Conservation (phyloP, 768 basidiomycete species). For the Serendipita sp. region DNA sequence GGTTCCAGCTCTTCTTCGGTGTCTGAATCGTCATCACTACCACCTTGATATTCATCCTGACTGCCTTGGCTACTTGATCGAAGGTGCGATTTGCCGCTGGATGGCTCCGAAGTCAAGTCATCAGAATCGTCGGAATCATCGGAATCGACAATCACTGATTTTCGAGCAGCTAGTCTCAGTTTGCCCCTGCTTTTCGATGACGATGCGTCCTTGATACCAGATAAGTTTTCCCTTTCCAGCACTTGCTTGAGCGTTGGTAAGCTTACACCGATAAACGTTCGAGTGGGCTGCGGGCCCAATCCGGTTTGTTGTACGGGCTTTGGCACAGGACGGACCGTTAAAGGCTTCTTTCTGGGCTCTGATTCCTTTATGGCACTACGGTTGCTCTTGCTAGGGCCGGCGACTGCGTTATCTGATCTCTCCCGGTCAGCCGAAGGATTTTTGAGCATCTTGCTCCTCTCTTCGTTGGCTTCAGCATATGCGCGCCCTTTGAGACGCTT, state of each 20-base stretch:
- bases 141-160: not conserved
- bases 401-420: too few species aligned
- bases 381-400: too few species aligned
- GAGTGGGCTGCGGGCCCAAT: too few species aligned
- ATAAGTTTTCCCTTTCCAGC: not conserved
- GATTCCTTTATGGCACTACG: too few species aligned
- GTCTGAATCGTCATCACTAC: not conserved
- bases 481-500: constrained; percentile 65
- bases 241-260: not conserved
- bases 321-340: too few species aligned
- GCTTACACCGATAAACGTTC: not conserved
- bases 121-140: constrained; percentile 3
- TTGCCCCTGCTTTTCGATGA: not conserved
- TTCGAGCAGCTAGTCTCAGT: not conserved
- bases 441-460: constrained; percentile 16
- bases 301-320: too few species aligned
- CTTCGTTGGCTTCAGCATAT: constrained; percentile 46
- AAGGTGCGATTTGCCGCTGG: too few species aligned
- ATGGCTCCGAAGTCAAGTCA: too few species aligned
- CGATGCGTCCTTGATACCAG: too few species aligned
- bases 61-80: not conserved
- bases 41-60: not conserved
- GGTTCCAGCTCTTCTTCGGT: not conserved
- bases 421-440: not conserved
- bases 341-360: too few species aligned